phyloP scores from a whole-genome alignment of 2,329 filamentous ascomycete genomes.

The Cladosporium sp. region DNA sequence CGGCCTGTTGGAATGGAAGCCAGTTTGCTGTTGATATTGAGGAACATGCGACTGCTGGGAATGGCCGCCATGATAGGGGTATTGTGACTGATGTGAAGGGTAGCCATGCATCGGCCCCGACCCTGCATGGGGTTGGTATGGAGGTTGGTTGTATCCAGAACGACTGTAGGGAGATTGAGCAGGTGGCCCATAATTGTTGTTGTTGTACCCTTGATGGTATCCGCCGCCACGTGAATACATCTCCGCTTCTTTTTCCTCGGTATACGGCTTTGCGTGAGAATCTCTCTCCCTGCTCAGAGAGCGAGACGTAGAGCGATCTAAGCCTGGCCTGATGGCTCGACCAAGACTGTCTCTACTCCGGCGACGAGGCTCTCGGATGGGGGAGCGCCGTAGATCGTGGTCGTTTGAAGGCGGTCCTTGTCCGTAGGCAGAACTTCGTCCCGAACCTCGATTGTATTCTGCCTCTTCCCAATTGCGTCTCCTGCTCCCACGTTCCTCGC shows the following conservation, averaged over 20 bases:
- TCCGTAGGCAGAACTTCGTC: constrained; percentile 8
- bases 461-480: constrained; percentile 2
- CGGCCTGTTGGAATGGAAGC: constrained; percentile 26
- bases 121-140: constrained; percentile 32
- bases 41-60: constrained; percentile 22
- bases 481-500: constrained; percentile 13
- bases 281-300: constrained; percentile 30
- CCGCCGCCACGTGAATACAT: constrained; percentile 36
- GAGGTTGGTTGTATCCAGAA: constrained; percentile 54
- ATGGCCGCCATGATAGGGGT: constrained; percentile 57
- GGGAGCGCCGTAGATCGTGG: neutral
- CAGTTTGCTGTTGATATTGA: constrained; percentile 24
- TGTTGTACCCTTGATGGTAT: constrained; percentile 32
- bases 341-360: constrained; percentile 6
- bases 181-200: constrained; percentile 47
- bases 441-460: constrained; percentile 20
- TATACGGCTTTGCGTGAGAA: neutral
- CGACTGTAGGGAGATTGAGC: constrained; percentile 59
- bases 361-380: neutral
- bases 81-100: constrained; percentile 57
- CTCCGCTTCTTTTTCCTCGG: constrained; percentile 19
- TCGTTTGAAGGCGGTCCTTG: neutral
- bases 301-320: constrained; percentile 14
- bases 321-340: neutral
- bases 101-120: constrained; percentile 55